These are phyloP conservation scores for Aspergillus fischeri DNA, from an alignment of 2,329 filamentous ascomycete species.

Conservation along the genomic window DNA sequence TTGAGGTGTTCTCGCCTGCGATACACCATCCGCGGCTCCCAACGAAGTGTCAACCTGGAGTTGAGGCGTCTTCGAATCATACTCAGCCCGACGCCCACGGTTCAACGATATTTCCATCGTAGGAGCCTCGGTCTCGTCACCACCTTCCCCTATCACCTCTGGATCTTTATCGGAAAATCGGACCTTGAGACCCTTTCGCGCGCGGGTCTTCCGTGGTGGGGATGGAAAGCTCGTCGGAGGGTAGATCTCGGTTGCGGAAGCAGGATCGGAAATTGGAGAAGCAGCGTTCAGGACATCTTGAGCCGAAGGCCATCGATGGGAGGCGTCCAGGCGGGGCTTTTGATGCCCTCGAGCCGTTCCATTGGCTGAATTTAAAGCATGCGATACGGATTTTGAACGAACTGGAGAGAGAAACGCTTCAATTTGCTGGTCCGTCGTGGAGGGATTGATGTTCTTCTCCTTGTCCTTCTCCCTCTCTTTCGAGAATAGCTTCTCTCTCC, in stretches of 20 bases:
- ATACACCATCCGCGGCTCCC: conserved; percentile 13
- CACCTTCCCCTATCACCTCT: conserved; percentile 84
- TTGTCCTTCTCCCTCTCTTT: conserved; percentile 31
- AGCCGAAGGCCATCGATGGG: conserved; percentile 31
- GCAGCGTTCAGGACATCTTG: conserved; percentile 22
- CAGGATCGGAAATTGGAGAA: conserved; percentile 12
- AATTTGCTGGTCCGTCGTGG: conserved; percentile 44
- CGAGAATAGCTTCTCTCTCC: conserved; percentile 50
- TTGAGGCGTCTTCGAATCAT: conserved; percentile 20
- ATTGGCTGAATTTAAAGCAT: conserved; percentile 11
- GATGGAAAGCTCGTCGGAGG: conserved; percentile 15
- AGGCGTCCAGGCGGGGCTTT: conserved; percentile 33
- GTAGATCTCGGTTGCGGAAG: conserved; percentile 20
- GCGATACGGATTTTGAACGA: conserved; percentile 36
- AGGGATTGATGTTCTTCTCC: conserved; percentile 12
- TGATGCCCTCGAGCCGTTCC: conserved; percentile 26
- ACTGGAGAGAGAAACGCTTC: conserved; percentile 57
- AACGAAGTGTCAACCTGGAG: conserved; percentile 34
- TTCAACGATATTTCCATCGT: conserved; percentile 64
- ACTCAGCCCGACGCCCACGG: conserved; percentile 10
- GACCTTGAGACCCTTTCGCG: conserved; percentile 67
- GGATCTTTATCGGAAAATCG: conserved; percentile 69
- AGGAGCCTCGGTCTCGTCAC: conserved; percentile 75
- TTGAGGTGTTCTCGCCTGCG: conserved; percentile 9
- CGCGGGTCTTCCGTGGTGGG: conserved; percentile 35